phyloP scores from a whole-genome alignment of 345 rosid genomes.

The Pugionium cornutum region DNA sequence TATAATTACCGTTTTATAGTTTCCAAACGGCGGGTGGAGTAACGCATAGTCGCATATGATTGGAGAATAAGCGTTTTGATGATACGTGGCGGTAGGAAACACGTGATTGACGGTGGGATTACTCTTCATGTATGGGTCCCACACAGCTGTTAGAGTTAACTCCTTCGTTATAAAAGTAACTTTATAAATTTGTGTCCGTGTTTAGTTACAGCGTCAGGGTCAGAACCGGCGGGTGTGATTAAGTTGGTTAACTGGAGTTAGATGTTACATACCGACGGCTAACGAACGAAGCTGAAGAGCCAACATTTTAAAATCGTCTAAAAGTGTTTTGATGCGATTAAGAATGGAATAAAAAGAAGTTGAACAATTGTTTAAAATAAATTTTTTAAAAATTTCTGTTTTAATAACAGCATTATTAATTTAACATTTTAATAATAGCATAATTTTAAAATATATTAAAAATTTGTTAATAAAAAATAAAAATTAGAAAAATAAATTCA shows the following conservation, averaged over 20 bases:
- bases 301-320: background rate
- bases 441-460: too few relatives aligned
- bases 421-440: too few relatives aligned
- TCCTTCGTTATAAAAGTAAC: background rate
- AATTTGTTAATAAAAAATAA: too few relatives aligned
- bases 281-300: constrained; percentile 11
- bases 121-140: constrained; percentile 16
- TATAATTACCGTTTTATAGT: background rate
- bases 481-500: too few relatives aligned
- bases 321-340: too few relatives aligned
- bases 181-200: constrained; percentile 18
- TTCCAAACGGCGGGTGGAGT: constrained; percentile 11
- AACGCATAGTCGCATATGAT: constrained; percentile 26
- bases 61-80: constrained; percentile 9
- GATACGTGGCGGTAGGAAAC: constrained; percentile 31
- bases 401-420: too few relatives aligned
- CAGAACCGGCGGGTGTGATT: background rate
- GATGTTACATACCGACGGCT: background rate
- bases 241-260: background rate
- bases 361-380: too few relatives aligned
- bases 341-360: too few relatives aligned
- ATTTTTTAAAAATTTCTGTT: too few relatives aligned
- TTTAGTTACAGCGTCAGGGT: constrained; percentile 1
- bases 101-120: constrained; percentile 45
- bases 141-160: constrained; percentile 30